Evolutionary conservation across 192 early-diverging fungal genomes (phyloP), one percentile per base, ranked within the genome.

Genomic region (Chytriomyces hyalinus): DNA sequence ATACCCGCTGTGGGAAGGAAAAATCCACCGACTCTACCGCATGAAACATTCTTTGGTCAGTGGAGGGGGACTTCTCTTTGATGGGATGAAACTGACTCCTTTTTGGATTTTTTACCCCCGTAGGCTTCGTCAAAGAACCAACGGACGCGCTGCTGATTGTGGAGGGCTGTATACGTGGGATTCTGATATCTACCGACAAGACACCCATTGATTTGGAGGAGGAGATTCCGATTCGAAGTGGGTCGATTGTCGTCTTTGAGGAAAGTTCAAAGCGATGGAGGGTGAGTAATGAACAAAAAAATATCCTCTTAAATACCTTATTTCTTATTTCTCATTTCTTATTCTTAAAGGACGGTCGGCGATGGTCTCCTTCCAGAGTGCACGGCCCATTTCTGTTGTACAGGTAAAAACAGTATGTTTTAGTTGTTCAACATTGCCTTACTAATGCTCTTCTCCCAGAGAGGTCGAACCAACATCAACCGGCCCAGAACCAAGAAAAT

Each of bases 331-430:
- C 36, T 36, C 2, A 36, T 36, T 36, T 36, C 36, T 36, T 36
- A 4, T 26, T 26, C 24, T 1, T 48, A 24, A n/a, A 75, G 73
- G 73, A 75, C 50, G 73, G 73, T 24, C 73, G 73, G 3, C 9
- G 44, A 20, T 75, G 73, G 73, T 65, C 62, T 24, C 73, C 73
- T 49, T 66, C 63, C 36, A 49, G 73, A 17, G 73, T 62, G 6
- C 73, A 75, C 44, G 73, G 73, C 15, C 62, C 73, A 66, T 75
- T 75, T 51, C 64, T 75, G 49, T 43, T 75, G n/a, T 75, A 75
- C 48, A 65, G 73, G 73, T 65, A 3, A 6, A 1, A 20, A 26
- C n/a, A n/a, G n/a, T n/a, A n/a, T n/a, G n/a, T 65, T 36, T 57
- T 4, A 65, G 13, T 65, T 22, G 10, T 65, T 15, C 63, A 13